Evolutionary conservation across 1,284 basidiomycete species (phyloP).

Genomic region (Ceratobasidium sp.): DNA sequence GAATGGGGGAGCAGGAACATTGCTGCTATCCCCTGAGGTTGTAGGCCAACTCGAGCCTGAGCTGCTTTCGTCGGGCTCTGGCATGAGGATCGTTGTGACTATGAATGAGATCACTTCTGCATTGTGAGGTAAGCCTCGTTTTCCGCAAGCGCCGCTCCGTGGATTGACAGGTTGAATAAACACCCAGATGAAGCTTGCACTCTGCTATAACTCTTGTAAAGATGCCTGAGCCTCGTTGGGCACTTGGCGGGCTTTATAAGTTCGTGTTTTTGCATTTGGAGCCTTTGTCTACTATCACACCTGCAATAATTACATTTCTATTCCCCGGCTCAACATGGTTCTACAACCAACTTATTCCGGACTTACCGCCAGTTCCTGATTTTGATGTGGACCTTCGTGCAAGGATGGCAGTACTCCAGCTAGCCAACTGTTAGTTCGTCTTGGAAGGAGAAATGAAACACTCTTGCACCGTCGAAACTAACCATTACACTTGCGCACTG

Average conservation of each 20-base stretch:
- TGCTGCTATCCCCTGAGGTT: neutral
- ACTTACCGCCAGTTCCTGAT: constrained; percentile 50
- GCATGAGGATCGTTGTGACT: constrained; percentile 34
- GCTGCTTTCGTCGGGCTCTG: constrained; percentile 20
- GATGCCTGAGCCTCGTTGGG: constrained; percentile 55
- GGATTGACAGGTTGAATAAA: neutral
- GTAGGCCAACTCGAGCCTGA: constrained; percentile 15
- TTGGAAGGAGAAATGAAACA: constrained; percentile 44
- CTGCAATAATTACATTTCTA: constrained; percentile 64
- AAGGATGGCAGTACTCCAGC: constrained; percentile 72
- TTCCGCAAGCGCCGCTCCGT: constrained; percentile 22
- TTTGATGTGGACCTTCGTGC: constrained; percentile 56
- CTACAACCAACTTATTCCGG: constrained; percentile 69
- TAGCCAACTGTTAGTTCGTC: constrained; percentile 64
- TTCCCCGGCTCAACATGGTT: constrained; percentile 73
- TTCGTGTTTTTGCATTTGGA: constrained; percentile 71
- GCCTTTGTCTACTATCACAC: constrained; percentile 68
- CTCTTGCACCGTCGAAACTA: neutral
- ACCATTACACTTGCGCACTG: neutral
- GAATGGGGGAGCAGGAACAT: constrained; percentile 9
- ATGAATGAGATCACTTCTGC: constrained; percentile 2
- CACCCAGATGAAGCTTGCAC: neutral
- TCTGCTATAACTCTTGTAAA: constrained; percentile 44
- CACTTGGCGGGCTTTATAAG: constrained; percentile 70
- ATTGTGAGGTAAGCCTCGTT: constrained; percentile 15